phyloP scores from a whole-genome alignment of 257 asterid species.

The Fraxinus quadrangulata region DNA sequence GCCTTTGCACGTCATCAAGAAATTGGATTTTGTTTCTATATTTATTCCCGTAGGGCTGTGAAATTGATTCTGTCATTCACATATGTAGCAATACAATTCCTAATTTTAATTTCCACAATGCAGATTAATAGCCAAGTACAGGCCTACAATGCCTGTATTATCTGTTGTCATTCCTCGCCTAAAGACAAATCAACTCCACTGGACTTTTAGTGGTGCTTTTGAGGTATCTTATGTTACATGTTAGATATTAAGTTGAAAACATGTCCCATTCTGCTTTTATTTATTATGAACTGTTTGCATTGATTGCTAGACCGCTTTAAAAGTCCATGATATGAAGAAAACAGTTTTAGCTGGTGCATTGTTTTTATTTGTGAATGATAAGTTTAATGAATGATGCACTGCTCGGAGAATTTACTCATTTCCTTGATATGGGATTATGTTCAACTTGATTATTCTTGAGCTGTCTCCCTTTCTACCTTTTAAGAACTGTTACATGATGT shows the following conservation, averaged over 20 bases:
- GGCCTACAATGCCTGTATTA: slow-evolving; percentile 93
- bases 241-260: not conserved
- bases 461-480: not conserved
- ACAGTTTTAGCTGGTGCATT: not conserved
- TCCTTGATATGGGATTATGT: not conserved
- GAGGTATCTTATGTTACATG: slow-evolving; percentile 51
- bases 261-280: not conserved
- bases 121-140: slow-evolving; percentile 89
- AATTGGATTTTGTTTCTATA: not conserved
- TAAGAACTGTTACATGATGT: not conserved
- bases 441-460: not conserved
- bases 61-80: not conserved
- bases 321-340: not conserved
- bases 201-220: slow-evolving; percentile 88
- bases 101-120: slow-evolving; percentile 11
- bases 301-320: not conserved
- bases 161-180: slow-evolving; percentile 92
- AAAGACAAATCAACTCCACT: slow-evolving; percentile 74
- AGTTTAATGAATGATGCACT: not conserved
- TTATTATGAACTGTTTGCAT: not conserved
- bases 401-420: not conserved
- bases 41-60: not conserved
- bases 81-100: not conserved
- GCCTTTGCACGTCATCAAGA: not conserved
- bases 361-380: not conserved